Conservation (phyloP, 1,284 basidiomycete species). For the Ceratobasidium sp. region DNA sequence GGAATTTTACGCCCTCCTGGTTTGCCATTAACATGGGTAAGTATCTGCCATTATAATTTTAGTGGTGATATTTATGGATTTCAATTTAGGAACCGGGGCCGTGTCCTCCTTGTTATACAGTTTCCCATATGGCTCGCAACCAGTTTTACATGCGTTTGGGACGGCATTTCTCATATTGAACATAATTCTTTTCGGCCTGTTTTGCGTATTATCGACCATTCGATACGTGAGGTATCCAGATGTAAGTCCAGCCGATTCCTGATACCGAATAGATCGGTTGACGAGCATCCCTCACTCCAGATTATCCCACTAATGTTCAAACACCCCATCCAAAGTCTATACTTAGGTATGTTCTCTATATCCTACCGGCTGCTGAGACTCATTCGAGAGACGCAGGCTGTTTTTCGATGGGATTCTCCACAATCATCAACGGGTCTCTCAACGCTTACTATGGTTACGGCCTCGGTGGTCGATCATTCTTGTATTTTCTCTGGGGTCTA, state of each 20-base stretch:
- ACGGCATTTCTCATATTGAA: conserved; percentile 26
- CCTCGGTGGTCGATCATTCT: conserved; percentile 4
- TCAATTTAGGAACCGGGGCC: conserved; percentile 21
- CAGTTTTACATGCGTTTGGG: conserved; percentile 20
- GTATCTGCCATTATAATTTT: not conserved
- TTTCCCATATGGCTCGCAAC: conserved; percentile 27
- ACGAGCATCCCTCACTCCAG: not conserved
- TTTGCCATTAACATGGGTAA: conserved; percentile 35
- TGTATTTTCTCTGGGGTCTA: conserved; percentile 25
- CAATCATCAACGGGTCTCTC: conserved; percentile 24
- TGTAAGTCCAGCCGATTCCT: not conserved
- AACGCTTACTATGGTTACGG: conserved; percentile 13
- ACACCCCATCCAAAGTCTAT: conserved; percentile 28
- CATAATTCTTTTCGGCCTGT: conserved; percentile 7
- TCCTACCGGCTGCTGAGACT: not conserved
- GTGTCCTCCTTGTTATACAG: conserved; percentile 15
- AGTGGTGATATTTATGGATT: not conserved
- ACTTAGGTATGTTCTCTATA: not conserved
- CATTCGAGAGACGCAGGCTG: not conserved
- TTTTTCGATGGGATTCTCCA: conserved; percentile 25
- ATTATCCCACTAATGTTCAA: conserved; percentile 1
- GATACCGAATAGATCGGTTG: too few relatives aligned
- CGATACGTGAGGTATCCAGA: conserved; percentile 32
- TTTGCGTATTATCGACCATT: conserved; percentile 13
- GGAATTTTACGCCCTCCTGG: conserved; percentile 38